Conservation (phyloP, 2,329 filamentous ascomycete species). For the Colletotrichum godetiae region DNA sequence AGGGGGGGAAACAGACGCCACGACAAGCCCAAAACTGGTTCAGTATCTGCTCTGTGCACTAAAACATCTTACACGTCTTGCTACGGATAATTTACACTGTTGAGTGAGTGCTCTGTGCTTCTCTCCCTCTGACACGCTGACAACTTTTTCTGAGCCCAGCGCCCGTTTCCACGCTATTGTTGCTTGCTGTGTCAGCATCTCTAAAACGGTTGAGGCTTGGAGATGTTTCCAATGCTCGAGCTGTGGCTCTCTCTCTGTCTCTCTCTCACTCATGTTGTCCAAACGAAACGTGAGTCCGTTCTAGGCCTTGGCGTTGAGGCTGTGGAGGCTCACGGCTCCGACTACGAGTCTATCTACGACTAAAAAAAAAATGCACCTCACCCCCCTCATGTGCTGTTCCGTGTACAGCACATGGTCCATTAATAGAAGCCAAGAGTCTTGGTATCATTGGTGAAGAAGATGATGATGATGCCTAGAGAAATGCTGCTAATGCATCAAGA, state of each 20-base stretch:
- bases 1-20: neutral
- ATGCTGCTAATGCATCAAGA: neutral
- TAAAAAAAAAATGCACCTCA: neutral
- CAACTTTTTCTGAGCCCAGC: neutral
- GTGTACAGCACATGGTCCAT: neutral
- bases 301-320: neutral
- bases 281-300: neutral
- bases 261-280: neutral
- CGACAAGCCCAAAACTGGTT: neutral
- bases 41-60: neutral
- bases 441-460: neutral
- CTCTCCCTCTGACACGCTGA: no score
- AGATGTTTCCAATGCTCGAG: neutral
- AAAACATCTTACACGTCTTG: neutral
- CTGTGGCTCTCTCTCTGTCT: neutral
- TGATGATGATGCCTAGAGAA: neutral
- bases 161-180: neutral
- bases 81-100: no score
- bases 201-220: neutral
- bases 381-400: neutral
- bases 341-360: neutral
- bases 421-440: neutral
- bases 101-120: no score
- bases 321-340: neutral
- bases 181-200: neutral